Evolutionary conservation across 2,329 filamentous ascomycete species (phyloP).

Genomic region (Epichloe brachyelytri): DNA sequence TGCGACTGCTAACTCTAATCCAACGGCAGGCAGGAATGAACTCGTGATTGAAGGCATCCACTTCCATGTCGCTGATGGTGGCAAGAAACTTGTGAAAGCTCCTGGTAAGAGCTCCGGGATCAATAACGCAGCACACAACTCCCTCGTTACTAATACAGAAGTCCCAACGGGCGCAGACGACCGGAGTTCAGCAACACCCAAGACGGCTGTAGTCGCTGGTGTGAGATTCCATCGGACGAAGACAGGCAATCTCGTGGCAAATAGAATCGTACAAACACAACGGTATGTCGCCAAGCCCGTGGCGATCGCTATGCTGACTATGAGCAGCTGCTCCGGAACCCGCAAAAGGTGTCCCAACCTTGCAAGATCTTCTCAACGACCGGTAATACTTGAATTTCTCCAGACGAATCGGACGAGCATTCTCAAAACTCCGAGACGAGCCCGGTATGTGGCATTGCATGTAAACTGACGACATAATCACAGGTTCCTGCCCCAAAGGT

Average conservation of each 20-base stretch:
- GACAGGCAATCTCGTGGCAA: constrained; percentile 72
- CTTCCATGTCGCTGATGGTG: constrained; percentile 61
- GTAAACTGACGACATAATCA: constrained; percentile 29
- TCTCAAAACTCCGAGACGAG: constrained; percentile 10
- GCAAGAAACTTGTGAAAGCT: constrained; percentile 68
- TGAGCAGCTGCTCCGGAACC: constrained; percentile 33
- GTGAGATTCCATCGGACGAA: constrained; percentile 79
- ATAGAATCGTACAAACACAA: constrained; percentile 61
- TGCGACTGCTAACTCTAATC: constrained; percentile 13
- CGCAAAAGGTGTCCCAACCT: constrained; percentile 58
- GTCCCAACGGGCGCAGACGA: constrained; percentile 20
- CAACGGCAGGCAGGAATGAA: constrained; percentile 36
- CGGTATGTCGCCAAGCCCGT: constrained; percentile 42
- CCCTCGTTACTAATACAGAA: not conserved
- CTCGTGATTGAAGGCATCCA: constrained; percentile 58
- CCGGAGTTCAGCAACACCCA: constrained; percentile 54
- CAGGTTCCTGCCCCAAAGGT: constrained; percentile 79
- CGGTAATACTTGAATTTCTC: constrained; percentile 46
- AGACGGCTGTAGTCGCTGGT: constrained; percentile 57
- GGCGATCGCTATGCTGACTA: constrained; percentile 24
- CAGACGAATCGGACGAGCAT: constrained; percentile 10
- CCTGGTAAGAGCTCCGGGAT: constrained; percentile 38
- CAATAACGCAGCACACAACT: not conserved
- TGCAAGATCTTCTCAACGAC: constrained; percentile 62
- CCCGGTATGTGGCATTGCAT: constrained; percentile 25